Evolutionary conservation across 306 rosid genomes (phyloP).

Genomic region (Cicer chorassanicum): DNA sequence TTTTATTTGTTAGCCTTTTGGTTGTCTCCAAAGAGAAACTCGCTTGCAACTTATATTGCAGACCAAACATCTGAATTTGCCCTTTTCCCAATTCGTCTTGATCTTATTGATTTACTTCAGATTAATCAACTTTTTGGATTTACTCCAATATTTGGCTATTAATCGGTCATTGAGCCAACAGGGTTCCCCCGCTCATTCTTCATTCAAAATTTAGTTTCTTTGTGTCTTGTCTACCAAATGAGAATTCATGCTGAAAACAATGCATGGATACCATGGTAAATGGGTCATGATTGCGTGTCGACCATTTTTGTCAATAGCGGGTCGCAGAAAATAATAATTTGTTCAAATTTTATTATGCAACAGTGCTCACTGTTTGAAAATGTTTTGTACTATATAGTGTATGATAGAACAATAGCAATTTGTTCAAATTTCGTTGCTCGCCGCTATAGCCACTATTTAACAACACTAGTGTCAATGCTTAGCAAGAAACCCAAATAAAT

Average conservation of each 20-base stretch:
- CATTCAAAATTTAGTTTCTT: background rate
- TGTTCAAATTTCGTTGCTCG: too few relatives aligned
- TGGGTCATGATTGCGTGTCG: background rate
- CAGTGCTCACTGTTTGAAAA: too few relatives aligned
- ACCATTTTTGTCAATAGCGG: too few relatives aligned
- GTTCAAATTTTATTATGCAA: too few relatives aligned
- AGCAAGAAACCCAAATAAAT: constrained; percentile 27
- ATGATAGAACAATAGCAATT: too few relatives aligned
- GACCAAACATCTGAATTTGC: background rate
- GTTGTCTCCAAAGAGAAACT: constrained; percentile 2
- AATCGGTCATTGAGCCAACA: background rate
- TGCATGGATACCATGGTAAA: constrained; percentile 21
- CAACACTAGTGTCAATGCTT: background rate
- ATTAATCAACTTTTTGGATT: constrained; percentile 8
- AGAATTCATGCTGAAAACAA: background rate
- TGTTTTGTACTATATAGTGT: too few relatives aligned
- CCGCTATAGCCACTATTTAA: background rate
- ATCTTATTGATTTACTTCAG: constrained; percentile 1
- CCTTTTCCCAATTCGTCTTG: background rate
- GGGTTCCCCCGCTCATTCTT: background rate
- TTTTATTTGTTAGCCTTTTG: background rate
- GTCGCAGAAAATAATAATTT: too few relatives aligned
- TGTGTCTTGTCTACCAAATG: background rate
- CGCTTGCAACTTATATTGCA: background rate
- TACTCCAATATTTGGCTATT: background rate